Evolutionary conservation across 129 eudicot species (phyloP), one percentile per base, ranked within the genome.

Genomic region (Tagetes erecta): DNA sequence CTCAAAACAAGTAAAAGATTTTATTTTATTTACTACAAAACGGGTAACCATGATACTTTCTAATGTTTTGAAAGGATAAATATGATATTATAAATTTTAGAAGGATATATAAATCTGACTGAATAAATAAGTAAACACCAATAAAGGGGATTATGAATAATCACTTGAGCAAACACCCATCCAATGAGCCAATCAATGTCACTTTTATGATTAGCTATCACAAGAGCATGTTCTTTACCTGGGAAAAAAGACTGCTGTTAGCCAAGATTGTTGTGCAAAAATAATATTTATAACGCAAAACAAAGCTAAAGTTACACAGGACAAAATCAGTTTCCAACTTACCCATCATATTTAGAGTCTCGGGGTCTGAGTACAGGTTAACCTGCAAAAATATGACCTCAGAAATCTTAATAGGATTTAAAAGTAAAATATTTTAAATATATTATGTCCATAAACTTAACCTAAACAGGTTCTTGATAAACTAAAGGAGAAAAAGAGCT

Each of bases 151-250:
- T 46, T n/a, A 60, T 6, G 14, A 46, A 45, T 78, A 56, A 55
- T 71, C 51, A 91, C 98, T 96, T 94, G 96, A 72, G 96, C 98
- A 72, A 90, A 82, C 69, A 94, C 87, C 98, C 98, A 94, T 75
- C 98, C 98, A 75, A 94, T 89, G 72, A 94, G 97, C 98, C 98
- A 94, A 77, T 94, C 98, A 68, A 94, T 91, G 83, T 92, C 98
- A 80, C 98, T 90, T 83, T 73, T 90, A 81, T 93, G 98, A 77
- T 94, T 94, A 55, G 87, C 84, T 44, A 94, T 77, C 78, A 90
- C 87, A 64, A 94, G 92, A 47, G 98, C 97, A 75, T 90, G 98
- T 65, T 94, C 98, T 79, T 88, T 90, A 71, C 98, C 98, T 94
- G 91, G 66, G 80, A 66, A 83, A 36, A 52, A 51, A 38, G 55